These are phyloP conservation scores for Hymenoscyphus infarciens DNA, from an alignment of 2,329 filamentous ascomycete genomes.

Conservation along the genomic window DNA sequence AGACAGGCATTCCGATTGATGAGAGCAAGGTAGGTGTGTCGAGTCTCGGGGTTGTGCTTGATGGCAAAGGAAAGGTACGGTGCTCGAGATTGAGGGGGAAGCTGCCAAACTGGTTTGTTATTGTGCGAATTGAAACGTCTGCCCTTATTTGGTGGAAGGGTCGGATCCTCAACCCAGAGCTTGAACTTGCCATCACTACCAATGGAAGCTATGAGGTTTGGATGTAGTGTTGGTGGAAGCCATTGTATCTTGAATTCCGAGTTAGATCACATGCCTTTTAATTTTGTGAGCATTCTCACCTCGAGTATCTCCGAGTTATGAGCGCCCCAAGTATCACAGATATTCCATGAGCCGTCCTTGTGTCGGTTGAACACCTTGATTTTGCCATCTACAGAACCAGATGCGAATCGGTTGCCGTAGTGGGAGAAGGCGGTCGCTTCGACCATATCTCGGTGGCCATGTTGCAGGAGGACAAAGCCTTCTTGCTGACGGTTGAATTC, in stretches of 20 bases:
- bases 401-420: slow-evolving; percentile 88
- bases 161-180: slow-evolving; percentile 88
- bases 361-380: slow-evolving; percentile 89
- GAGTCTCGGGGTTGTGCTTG: slow-evolving; percentile 72
- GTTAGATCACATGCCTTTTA: slow-evolving; percentile 10
- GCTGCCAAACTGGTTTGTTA: slow-evolving; percentile 54
- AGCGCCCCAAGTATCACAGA: slow-evolving; percentile 84
- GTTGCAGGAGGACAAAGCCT: slow-evolving; percentile 53
- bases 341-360: slow-evolving; percentile 70
- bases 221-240: slow-evolving; percentile 86
- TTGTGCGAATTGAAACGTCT: slow-evolving; percentile 73
- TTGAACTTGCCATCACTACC: slow-evolving; percentile 87
- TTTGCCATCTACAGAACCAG: slow-evolving; percentile 86
- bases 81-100: slow-evolving; percentile 27
- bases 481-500: slow-evolving; percentile 19
- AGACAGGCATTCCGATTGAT: slow-evolving; percentile 79
- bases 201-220: slow-evolving; percentile 79
- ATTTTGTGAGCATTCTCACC: slow-evolving; percentile 43
- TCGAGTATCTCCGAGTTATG: slow-evolving; percentile 89
- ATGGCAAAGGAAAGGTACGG: slow-evolving; percentile 78
- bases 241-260: slow-evolving; percentile 68
- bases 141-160: slow-evolving; percentile 68
- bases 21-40: slow-evolving; percentile 80
- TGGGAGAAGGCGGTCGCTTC: slow-evolving; percentile 74
- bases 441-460: slow-evolving; percentile 61